Evolutionary conservation across 139 green algal genomes (phyloP).

Genomic region (Coccomyxa sp.): DNA sequence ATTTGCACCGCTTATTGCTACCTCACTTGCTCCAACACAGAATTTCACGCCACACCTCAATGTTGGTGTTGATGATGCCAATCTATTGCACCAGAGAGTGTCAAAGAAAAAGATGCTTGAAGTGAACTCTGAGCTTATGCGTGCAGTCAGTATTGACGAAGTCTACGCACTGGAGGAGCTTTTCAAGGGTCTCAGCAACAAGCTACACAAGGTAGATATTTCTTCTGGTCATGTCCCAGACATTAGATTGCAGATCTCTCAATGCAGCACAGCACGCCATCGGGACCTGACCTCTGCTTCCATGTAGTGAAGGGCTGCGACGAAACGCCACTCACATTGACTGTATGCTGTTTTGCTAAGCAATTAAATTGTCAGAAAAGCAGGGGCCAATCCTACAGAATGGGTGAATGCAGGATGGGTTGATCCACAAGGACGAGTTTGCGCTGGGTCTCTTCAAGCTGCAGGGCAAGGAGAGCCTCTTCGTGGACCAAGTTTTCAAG

Average conservation of each 20-base stretch:
- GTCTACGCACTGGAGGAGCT: slow-evolving; percentile 49
- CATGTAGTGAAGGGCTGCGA: neutral
- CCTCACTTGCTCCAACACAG: neutral
- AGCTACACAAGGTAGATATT: slow-evolving; percentile 34
- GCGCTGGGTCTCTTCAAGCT: slow-evolving; percentile 56
- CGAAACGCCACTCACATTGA: neutral
- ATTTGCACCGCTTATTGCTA: neutral
- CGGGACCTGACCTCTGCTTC: neutral
- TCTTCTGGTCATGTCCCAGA: too few species aligned
- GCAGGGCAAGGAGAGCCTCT: slow-evolving; percentile 46
- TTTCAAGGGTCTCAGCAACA: slow-evolving; percentile 50
- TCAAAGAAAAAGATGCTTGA: too few species aligned
- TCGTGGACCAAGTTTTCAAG: slow-evolving; percentile 62
- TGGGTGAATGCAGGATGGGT: slow-evolving; percentile 36
- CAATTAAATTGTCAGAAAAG: neutral
- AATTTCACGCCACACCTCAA: too few species aligned
- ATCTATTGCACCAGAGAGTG: too few species aligned
- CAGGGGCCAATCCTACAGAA: neutral
- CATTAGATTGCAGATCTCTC: neutral
- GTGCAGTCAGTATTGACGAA: slow-evolving; percentile 45
- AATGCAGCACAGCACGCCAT: neutral
- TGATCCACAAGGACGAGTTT: slow-evolving; percentile 78
- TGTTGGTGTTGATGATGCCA: neutral
- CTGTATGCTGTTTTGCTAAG: neutral
- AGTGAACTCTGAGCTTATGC: too few species aligned